These are phyloP conservation scores for Cephaloascus albidus DNA, from an alignment of 805 yeast genomes.

Conservation along the genomic window DNA sequence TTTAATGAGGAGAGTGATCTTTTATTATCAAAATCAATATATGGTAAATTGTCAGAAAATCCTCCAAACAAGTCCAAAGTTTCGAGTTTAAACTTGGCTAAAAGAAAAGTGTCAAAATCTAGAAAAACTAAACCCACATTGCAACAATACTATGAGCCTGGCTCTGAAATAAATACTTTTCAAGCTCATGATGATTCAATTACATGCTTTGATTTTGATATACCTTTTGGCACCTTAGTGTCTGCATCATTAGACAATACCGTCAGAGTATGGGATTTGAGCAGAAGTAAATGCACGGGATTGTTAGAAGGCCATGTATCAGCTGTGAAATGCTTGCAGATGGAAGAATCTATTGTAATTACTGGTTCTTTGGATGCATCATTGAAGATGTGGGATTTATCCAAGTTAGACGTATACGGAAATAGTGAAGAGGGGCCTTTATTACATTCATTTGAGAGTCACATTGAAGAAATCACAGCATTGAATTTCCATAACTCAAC, in stretches of 20 bases:
- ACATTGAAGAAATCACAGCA: slow-evolving; percentile 59
- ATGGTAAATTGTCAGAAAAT: slow-evolving; percentile 28
- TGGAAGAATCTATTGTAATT: slow-evolving; percentile 38
- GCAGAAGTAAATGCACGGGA: slow-evolving; percentile 41
- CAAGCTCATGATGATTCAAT: slow-evolving; percentile 45
- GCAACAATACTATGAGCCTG: slow-evolving; percentile 56
- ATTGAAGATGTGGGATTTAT: slow-evolving; percentile 51
- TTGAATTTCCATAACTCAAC: slow-evolving; percentile 41
- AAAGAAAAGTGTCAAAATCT: slow-evolving; percentile 1
- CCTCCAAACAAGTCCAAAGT: slow-evolving; percentile 15
- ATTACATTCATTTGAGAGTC: slow-evolving; percentile 48
- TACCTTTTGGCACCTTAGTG: slow-evolving; percentile 69
- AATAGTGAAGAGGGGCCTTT: slow-evolving; percentile 18
- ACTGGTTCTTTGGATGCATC: slow-evolving; percentile 60
- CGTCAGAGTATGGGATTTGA: slow-evolving; percentile 77
- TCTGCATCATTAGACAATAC: slow-evolving; percentile 73
- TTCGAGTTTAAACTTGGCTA: slow-evolving; percentile 6
- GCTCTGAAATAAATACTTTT: slow-evolving; percentile 40
- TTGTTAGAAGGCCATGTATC: slow-evolving; percentile 53
- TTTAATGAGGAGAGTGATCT: slow-evolving; percentile 9
- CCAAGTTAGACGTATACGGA: slow-evolving; percentile 12
- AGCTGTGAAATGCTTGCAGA: slow-evolving; percentile 48
- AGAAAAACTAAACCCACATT: slow-evolving; percentile 53
- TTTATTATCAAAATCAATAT: slow-evolving; percentile 31
- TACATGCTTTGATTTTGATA: slow-evolving; percentile 56